A percentile compares a stretch with the other conserved stretches of the same genome.
Evolutionary conservation across 768 basidiomycete genomes (phyloP).

Genomic region (Suillus decipiens): DNA sequence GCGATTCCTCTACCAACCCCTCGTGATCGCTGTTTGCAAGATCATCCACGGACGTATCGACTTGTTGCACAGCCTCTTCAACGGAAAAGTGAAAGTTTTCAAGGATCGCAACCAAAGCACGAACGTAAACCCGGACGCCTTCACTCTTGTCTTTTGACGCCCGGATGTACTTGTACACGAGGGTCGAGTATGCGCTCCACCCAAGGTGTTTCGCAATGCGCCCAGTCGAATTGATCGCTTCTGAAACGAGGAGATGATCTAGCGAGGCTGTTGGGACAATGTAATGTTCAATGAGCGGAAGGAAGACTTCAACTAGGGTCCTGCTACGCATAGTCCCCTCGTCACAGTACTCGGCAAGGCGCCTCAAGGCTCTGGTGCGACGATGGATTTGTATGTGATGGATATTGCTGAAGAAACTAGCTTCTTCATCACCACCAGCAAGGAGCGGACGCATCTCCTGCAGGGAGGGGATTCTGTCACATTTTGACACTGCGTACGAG

Average conservation of each 20-base stretch:
- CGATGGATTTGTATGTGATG: slow-evolving; percentile 92
- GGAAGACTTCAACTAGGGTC: slow-evolving; percentile 77
- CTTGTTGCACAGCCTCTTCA: slow-evolving; percentile 51
- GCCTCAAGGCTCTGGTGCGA: slow-evolving; percentile 79
- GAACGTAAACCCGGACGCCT: slow-evolving; percentile 79
- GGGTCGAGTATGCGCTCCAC: slow-evolving; percentile 82
- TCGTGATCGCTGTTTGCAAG: slow-evolving; percentile 33
- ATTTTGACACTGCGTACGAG: slow-evolving; percentile 69
- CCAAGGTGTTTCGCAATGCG: slow-evolving; percentile 71
- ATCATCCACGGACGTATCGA: slow-evolving; percentile 26
- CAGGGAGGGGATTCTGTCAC: slow-evolving; percentile 56
- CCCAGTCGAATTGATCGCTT: slow-evolving; percentile 81
- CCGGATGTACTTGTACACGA: slow-evolving; percentile 82
- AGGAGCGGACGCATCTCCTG: slow-evolving; percentile 82
- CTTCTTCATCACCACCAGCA: slow-evolving; percentile 88
- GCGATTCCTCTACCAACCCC: slow-evolving; percentile 21
- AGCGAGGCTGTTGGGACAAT: slow-evolving; percentile 59
- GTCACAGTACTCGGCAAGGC: slow-evolving; percentile 78
- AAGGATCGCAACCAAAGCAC: slow-evolving; percentile 79
- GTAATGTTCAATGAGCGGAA: slow-evolving; percentile 86
- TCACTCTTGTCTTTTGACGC: slow-evolving; percentile 65
- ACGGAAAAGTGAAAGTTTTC: slow-evolving; percentile 93
- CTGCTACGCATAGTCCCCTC: slow-evolving; percentile 65
- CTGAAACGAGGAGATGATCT: slow-evolving; percentile 89
- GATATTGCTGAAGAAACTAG: slow-evolving; percentile 96